Evolutionary conservation across 176 grass and related monocot genomes (phyloP), one percentile per base, ranked within the genome.

Genomic region (Metroxylon sagu): DNA sequence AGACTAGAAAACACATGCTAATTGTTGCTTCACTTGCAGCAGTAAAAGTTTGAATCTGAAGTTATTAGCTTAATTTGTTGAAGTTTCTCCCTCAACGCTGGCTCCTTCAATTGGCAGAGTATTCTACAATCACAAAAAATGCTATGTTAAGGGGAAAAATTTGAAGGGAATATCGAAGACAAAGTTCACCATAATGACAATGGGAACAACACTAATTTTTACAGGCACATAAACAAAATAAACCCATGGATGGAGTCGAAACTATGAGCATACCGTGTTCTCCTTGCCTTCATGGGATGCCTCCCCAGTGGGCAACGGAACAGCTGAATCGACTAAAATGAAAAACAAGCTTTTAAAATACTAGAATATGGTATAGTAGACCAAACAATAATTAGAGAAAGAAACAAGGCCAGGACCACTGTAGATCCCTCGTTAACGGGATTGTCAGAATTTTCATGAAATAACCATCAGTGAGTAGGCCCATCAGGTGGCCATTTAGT

Each of bases 231-330:
- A 43, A 43, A 43, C 35, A 43, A 43, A 43, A 43, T 10, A 43
- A 10, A 43, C 2, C 1, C 3, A 43, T 43, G 8, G 2, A 14
- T 43, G 1, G 8, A 43, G 35, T 43, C 35, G 12, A 43, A 43
- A 43, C 10, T 14, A 43, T 12, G 8, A 43, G 35, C 35, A 43
- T 81, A 92, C 93, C 93, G 78, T 83, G n/a, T 98, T 98, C 79
- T 92, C 87, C 49, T 98, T 98, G 18, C 81, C 76, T 85, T 85
- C 93, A 29, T 83, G 25, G 14, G 60, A 55, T 5, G 64, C 57
- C 27, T 63, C 72, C 66, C 83, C 83, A 1, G 49, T 17, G 28
- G 75, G 59, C 19, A 52, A 53, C 76, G 69, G 62, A 71, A 18
- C 84, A 77, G 79, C 12, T 59, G 57, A 16, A 39, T 28, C 71